Evolutionary conservation across 805 yeast genomes (phyloP).

Genomic region (Wickerhamomyces sydowiorum): DNA sequence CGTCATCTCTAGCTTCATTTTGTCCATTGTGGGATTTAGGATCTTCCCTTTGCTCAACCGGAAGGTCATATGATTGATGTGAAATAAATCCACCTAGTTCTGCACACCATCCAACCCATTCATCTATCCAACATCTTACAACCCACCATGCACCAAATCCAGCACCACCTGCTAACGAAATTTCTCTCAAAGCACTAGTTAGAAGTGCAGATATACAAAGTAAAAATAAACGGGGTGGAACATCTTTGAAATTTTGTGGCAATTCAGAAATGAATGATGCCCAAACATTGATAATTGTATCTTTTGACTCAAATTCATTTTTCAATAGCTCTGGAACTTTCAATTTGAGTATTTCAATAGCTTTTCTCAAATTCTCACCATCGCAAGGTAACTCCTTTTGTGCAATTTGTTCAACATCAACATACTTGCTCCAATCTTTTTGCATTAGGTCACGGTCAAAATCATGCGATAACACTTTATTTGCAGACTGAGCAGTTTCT

Average conservation of each 20-base stretch:
- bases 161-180: conserved; percentile 50
- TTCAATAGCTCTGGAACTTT: conserved; percentile 30
- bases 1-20: background rate
- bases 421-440: conserved; percentile 48
- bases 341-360: conserved; percentile 28
- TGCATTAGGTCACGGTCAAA: conserved; percentile 45
- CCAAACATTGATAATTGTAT: conserved; percentile 17
- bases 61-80: background rate
- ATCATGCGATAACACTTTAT: conserved; percentile 36
- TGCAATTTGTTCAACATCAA: conserved; percentile 41
- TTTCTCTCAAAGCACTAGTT: conserved; percentile 56
- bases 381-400: conserved; percentile 48
- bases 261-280: conserved; percentile 33
- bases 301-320: conserved; percentile 8
- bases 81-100: conserved; percentile 52
- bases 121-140: conserved; percentile 70
- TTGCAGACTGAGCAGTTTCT: conserved; percentile 47
- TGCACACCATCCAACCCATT: conserved; percentile 61
- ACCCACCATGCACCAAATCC: conserved; percentile 76
- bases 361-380: conserved; percentile 24
- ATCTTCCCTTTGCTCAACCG: background rate
- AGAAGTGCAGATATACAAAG: conserved; percentile 47
- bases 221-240: conserved; percentile 50
- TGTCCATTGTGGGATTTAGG: background rate
- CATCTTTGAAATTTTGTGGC: conserved; percentile 42